Conservation (phyloP, 805 yeast genomes). For the Suhomyces pyralidae region DNA sequence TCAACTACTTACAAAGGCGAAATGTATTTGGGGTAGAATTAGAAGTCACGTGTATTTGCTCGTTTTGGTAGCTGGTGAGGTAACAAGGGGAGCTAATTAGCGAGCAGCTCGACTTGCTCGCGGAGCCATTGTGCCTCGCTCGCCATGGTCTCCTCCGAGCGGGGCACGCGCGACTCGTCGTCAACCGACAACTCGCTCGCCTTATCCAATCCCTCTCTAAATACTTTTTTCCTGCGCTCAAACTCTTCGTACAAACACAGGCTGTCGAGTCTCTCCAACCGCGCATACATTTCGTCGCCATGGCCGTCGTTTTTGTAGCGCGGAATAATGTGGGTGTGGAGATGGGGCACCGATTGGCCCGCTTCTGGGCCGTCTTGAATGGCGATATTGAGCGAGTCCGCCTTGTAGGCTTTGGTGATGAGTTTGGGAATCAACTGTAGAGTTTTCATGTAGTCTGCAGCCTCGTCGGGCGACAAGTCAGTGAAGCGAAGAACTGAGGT, state of each 20-base stretch:
- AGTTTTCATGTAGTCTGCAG: constrained; percentile 72
- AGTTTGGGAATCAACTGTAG: constrained; percentile 69
- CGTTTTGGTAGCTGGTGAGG: too few species aligned
- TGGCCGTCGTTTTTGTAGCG: constrained; percentile 56
- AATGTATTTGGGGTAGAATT: background rate
- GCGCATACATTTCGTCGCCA: constrained; percentile 71
- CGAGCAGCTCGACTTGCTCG: background rate
- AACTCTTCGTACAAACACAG: constrained; percentile 31
- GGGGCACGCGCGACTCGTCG: constrained; percentile 54
- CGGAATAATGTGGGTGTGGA: constrained; percentile 93
- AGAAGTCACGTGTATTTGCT: background rate
- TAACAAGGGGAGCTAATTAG: too few species aligned
- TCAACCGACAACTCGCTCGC: constrained; percentile 19
- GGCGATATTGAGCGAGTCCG: constrained; percentile 84
- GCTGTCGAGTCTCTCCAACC: constrained; percentile 56
- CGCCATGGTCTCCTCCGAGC: constrained; percentile 65
- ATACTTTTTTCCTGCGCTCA: constrained; percentile 19
- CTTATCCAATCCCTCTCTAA: background rate
- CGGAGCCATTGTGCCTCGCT: constrained; percentile 61
- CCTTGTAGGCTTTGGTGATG: constrained; percentile 63
- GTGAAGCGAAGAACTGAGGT: constrained; percentile 56
- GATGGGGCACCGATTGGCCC: constrained; percentile 94
- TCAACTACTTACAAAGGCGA: too few species aligned
- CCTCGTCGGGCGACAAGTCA: constrained; percentile 70
- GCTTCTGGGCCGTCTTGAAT: constrained; percentile 97